Conservation (phyloP, 495 filamentous ascomycete species). For the Evernia prunastri region DNA sequence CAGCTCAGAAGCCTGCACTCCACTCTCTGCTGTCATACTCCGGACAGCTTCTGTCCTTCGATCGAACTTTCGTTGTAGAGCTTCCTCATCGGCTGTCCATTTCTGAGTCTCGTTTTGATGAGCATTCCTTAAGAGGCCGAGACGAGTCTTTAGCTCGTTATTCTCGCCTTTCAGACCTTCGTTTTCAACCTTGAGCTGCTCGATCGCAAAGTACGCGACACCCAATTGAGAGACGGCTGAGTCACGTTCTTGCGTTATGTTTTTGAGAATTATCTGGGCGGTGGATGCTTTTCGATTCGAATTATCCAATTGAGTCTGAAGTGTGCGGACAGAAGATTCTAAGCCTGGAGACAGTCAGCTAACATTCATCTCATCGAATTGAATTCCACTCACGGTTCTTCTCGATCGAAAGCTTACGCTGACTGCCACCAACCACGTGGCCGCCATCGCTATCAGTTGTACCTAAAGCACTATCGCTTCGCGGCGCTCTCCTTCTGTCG, state of each 20-base stretch:
- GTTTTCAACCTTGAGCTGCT: slow-evolving; percentile 57
- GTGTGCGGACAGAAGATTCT: slow-evolving; percentile 49
- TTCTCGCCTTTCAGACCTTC: slow-evolving; percentile 45
- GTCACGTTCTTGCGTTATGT: slow-evolving; percentile 58
- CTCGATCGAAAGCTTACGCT: slow-evolving; percentile 40
- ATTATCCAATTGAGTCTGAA: slow-evolving; percentile 53
- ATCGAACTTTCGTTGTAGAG: slow-evolving; percentile 12
- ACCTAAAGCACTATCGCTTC: slow-evolving; percentile 39
- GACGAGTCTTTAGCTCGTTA: slow-evolving; percentile 40
- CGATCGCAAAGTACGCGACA: slow-evolving; percentile 54
- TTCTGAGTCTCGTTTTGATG: slow-evolving; percentile 4
- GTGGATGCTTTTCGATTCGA: slow-evolving; percentile 53
- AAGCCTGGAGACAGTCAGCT: slow-evolving; percentile 39
- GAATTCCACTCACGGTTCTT: slow-evolving; percentile 47
- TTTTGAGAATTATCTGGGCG: slow-evolving; percentile 53
- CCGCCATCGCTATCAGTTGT: slow-evolving; percentile 37
- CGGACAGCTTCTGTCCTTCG: neutral
- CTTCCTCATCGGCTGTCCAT: slow-evolving; percentile 12
- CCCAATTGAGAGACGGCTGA: slow-evolving; percentile 57
- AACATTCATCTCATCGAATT: neutral
- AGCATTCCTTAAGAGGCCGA: slow-evolving; percentile 26
- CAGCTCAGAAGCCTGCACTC: neutral
- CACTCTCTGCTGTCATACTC: slow-evolving; percentile 3
- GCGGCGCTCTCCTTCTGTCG: slow-evolving; percentile 38
- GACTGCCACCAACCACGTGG: slow-evolving; percentile 28